Conservation (phyloP, 495 filamentous ascomycete species). For the Aspergillus coremiiformis region DNA sequence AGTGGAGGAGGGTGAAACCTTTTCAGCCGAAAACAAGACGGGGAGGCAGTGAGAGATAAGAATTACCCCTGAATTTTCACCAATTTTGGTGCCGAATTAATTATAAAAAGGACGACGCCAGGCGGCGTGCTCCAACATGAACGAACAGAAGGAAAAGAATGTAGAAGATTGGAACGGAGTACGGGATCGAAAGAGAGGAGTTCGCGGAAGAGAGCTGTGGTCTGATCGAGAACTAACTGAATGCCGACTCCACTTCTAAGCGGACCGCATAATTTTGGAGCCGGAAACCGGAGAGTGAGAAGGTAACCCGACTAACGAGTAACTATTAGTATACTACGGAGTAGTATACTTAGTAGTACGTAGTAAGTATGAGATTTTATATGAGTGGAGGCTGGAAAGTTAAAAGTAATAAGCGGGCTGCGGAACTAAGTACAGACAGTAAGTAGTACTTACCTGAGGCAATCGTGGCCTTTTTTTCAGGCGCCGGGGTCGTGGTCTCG, state of each 20-base stretch:
- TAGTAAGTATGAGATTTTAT: too few relatives aligned
- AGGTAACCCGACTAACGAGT: too few relatives aligned
- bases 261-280: conserved; percentile 11
- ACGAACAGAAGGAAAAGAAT: conserved; percentile 13
- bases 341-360: too few relatives aligned
- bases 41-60: conserved; percentile 1
- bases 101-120: not conserved
- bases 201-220: conserved; percentile 16
- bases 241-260: conserved; percentile 10
- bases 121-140: conserved; percentile 1
- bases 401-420: not conserved
- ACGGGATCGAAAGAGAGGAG: conserved; percentile 2
- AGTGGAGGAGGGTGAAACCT: not conserved
- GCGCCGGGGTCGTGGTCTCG: not conserved
- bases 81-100: not conserved
- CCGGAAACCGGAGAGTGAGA: conserved; percentile 9
- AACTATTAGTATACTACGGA: too few relatives aligned
- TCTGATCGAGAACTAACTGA: conserved; percentile 18
- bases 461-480: not conserved
- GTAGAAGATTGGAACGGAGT: conserved; percentile 5
- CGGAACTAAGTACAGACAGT: too few relatives aligned
- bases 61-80: not conserved
- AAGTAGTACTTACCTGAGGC: not conserved
- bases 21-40: not conserved
- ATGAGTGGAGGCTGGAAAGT: not conserved